Evolutionary conservation across 2,329 filamentous ascomycete genomes (phyloP), one percentile per base, ranked within the genome.

Genomic region (Cladosporium sp.): DNA sequence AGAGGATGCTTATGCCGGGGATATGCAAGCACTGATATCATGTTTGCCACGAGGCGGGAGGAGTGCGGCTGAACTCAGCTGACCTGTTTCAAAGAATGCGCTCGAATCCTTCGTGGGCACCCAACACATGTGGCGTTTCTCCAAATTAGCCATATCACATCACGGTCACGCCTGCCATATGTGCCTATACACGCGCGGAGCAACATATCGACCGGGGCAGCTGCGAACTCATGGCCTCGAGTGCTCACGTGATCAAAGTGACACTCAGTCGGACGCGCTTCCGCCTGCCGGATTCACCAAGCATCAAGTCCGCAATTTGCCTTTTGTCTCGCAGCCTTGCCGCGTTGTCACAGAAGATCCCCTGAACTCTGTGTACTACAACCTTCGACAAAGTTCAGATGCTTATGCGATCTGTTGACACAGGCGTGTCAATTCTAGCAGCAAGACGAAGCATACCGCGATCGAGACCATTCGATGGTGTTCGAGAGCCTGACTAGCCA

Each of bases 61-160:
- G 55, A 36, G 32, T 58, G 55, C 55, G 55, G 55, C 55, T 58
- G 55, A 58, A 15, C 55, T 58, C 55, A 58, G 55, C 55, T 58
- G 55, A 41, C 55, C 30, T 58, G 10, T 24, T 18, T 21, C 34
- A 21, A 36, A 24, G 11, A 26, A 38, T 36, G 32, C 55, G 41
- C 52, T 55, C 49, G 24, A 32, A 55, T 34, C 52, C 28, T 55
- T 34, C 8, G 18, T 32, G 41, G 8, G 4, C 41, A 24, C 10
- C 41, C 41, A 47, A 47, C 41, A 47, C 41, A 47, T 47, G 41
- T 47, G 41, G 41, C 41, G 41, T 21, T 36, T 36, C n/a, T 47
- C 5, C 18, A 7, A n/a, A 7, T 14, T 1, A 15, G 38, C 14
- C n/a, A 24, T 47, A 47, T 47, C 41, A 47, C n/a, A 47, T 47